Percentiles rank a stretch among this genome's conserved stretches.
Conservation (phyloP, 164 flowering plant genomes). For the Taxillus chinensis region DNA sequence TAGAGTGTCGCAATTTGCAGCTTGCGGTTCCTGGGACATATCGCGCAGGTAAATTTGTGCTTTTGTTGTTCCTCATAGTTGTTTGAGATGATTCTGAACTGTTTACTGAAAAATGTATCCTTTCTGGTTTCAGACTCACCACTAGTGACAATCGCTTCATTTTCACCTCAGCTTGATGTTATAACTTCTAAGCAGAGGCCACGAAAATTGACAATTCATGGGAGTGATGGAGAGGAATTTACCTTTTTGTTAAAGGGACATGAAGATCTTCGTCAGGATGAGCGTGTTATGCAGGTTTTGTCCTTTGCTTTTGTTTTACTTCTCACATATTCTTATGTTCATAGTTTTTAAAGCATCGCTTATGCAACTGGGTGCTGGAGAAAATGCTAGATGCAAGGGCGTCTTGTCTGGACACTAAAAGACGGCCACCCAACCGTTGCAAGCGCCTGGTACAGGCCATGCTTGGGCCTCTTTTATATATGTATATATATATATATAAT, state of each 20-base stretch:
- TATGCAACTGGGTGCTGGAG: too few species aligned
- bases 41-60: conserved; percentile 54
- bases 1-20: conserved; percentile 72
- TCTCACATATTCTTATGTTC: not conserved
- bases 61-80: not conserved
- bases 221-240: conserved; percentile 93
- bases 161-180: conserved; percentile 86
- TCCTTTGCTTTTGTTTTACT: not conserved
- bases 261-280: conserved; percentile 98
- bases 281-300: conserved; percentile 98
- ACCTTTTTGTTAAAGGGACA: conserved; percentile 96
- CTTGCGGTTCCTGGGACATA: conserved; percentile 99
- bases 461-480: too few species aligned
- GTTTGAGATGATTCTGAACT: not conserved
- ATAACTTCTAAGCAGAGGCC: conserved; percentile 98
- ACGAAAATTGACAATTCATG: conserved; percentile 88
- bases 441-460: too few species aligned
- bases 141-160: conserved; percentile 82
- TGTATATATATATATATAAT: too few species aligned
- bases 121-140: conserved; percentile 45
- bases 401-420: too few species aligned
- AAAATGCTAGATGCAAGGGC: too few species aligned
- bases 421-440: too few species aligned
- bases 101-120: not conserved
- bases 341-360: too few species aligned